Conservation (phyloP, 805 yeast genomes). For the Pichia sporocuriosa region DNA sequence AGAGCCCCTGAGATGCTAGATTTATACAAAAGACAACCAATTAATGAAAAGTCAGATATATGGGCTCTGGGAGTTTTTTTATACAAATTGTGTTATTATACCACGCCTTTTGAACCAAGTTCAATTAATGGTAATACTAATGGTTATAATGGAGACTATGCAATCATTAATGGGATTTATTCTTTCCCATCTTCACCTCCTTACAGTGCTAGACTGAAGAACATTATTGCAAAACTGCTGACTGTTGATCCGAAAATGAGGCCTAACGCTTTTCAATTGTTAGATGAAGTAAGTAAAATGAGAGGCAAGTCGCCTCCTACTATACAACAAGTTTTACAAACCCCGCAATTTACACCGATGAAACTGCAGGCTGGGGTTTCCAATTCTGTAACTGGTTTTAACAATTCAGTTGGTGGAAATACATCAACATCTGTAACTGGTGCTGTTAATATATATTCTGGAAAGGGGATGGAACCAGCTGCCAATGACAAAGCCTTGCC, state of each 20-base stretch:
- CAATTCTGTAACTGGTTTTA: background rate
- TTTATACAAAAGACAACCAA: slow-evolving; percentile 56
- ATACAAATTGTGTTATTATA: slow-evolving; percentile 72
- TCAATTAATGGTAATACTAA: slow-evolving; percentile 30
- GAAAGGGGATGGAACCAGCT: too few species aligned
- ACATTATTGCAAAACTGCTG: slow-evolving; percentile 54
- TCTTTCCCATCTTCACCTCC: slow-evolving; percentile 49
- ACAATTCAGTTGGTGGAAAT: background rate
- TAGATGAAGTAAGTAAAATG: slow-evolving; percentile 62
- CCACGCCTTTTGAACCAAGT: slow-evolving; percentile 69
- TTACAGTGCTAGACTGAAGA: slow-evolving; percentile 57
- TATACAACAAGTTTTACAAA: slow-evolving; percentile 16
- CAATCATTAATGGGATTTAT: slow-evolving; percentile 51
- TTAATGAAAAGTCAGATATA: slow-evolving; percentile 76
- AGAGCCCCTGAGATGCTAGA: slow-evolving; percentile 84
- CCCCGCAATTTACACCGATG: background rate
- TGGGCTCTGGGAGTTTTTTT: slow-evolving; percentile 82
- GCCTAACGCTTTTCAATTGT: slow-evolving; percentile 65
- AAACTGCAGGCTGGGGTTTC: background rate
- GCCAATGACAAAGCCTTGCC: background rate
- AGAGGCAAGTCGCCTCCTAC: slow-evolving; percentile 37
- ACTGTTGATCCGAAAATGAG: slow-evolving; percentile 62
- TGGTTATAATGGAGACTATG: slow-evolving; percentile 47
- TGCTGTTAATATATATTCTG: background rate
- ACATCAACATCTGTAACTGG: background rate